Percentiles rank a stretch among this genome's conserved stretches.
phyloP scores from a whole-genome alignment of 116 monocot species.

The Papilionanthe hybrid region DNA sequence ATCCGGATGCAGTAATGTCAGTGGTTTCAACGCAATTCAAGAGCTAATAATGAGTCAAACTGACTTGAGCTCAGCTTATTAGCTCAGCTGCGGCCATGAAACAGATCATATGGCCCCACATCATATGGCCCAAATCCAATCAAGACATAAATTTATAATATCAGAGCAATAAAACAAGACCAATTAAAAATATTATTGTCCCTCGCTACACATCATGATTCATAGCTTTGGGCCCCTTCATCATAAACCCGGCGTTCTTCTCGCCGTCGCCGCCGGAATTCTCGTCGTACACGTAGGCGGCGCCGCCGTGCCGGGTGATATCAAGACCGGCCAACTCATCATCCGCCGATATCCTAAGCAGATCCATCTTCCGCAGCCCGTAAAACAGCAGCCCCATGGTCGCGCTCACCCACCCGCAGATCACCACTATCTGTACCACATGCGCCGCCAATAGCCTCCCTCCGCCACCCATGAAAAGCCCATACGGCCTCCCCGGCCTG shows the following conservation, averaged over 20 bases:
- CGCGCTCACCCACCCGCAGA: slow-evolving; percentile 15
- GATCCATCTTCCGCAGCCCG: slow-evolving; percentile 6
- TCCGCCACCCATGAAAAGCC: slow-evolving; percentile 39
- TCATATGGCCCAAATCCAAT: too few species aligned
- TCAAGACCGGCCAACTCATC: slow-evolving; percentile 23
- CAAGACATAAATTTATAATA: too few species aligned
- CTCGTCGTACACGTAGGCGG: slow-evolving; percentile 14
- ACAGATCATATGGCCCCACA: too few species aligned
- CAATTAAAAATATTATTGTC: too few species aligned
- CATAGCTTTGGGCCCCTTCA: not conserved
- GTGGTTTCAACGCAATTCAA: too few species aligned
- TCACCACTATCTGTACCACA: slow-evolving; percentile 26
- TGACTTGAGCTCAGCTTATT: too few species aligned
- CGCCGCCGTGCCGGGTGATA: slow-evolving; percentile 17
- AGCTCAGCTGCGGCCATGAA: too few species aligned
- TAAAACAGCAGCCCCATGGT: slow-evolving; percentile 29
- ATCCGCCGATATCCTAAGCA: slow-evolving; percentile 16
- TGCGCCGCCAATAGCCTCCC: slow-evolving; percentile 32
- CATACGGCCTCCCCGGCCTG: slow-evolving; percentile 20
- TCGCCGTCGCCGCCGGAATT: not conserved
- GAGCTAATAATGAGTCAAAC: too few species aligned
- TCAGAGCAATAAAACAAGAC: too few species aligned
- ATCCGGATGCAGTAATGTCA: too few species aligned
- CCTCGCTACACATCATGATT: not conserved
- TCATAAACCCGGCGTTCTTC: not conserved